Conservation (phyloP, 345 rosid genomes). For the Brassica carinata region DNA sequence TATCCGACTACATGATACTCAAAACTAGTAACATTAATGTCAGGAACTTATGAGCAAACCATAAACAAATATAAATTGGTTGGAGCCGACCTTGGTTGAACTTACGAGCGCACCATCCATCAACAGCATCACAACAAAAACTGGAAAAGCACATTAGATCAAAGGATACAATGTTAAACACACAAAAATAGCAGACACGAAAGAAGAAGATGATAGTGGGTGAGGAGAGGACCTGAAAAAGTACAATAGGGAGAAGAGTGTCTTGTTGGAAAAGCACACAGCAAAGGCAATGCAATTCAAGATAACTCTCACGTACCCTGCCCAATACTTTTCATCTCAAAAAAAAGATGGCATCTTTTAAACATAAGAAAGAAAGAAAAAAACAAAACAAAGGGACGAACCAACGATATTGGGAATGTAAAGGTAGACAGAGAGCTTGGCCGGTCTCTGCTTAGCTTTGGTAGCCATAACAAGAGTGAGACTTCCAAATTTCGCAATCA, state of each 20-base stretch:
- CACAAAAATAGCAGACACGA: neutral
- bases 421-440: slow-evolving; percentile 67
- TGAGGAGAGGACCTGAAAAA: slow-evolving; percentile 61
- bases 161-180: slow-evolving; percentile 12
- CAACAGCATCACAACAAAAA: slow-evolving; percentile 89
- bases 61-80: neutral
- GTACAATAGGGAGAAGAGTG: slow-evolving; percentile 70
- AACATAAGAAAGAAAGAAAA: too few species aligned
- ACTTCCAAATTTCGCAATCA: too few species aligned
- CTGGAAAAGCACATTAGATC: slow-evolving; percentile 35
- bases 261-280: slow-evolving; percentile 76
- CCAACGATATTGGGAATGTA: slow-evolving; percentile 91
- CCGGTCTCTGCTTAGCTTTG: slow-evolving; percentile 54
- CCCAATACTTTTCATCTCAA: neutral
- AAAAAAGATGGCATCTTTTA: neutral
- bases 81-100: slow-evolving; percentile 72
- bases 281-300: slow-evolving; percentile 83
- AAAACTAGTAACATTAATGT: slow-evolving; percentile 7
- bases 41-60: neutral
- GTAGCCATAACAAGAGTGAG: too few species aligned
- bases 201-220: neutral
- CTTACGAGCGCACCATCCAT: slow-evolving; percentile 96
- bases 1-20: slow-evolving; percentile 2
- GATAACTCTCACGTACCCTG: slow-evolving; percentile 78
- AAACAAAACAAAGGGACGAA: too few species aligned